Base-by-base conservation (phyloP, 2,329 filamentous ascomycete species). In the Cladophialophora yegresii region DNA sequence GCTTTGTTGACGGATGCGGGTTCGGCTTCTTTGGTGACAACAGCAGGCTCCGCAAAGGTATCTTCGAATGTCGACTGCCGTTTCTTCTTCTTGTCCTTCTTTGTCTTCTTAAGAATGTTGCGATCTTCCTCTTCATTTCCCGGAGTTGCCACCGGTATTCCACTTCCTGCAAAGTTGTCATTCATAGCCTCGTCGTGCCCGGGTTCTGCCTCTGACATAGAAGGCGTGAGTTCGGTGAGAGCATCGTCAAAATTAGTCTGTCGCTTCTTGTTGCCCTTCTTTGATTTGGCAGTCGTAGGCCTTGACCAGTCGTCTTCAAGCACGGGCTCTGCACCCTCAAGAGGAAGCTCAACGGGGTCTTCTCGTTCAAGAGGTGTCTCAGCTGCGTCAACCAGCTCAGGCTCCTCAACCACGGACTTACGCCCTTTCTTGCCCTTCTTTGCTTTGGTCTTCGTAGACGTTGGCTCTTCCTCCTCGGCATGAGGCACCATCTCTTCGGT, bases 211-310 rank as follows among this genome's bases (percentile, higher is more conserved):
- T 43, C 13, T 43, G 36, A 6, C 36, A 13, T 40, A n/a, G 16
- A 13, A 7, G 13, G 13, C 16, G 16, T n/a, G 6, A 6, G 16
- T 20, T 43, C 36, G 16, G 16, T 6, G 8, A n/a, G 8, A 43
- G 16, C 36, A 8, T 43, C 36, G 8, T 20, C 36, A 3, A 43
- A 43, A 20, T 13, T 20, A 43, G 36, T 3, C 3, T 20, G 36
- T 43, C n/a, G 36, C 36, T 61, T 63, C 55, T 54, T 63, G 28
- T 56, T 50, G 33, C 66, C 51, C 12, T 62, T 50, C 43, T 59
- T 63, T 64, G 75, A 73, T 63, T 75, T 72, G 64, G 73, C 75
- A 61, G 75, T 72, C 13, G n/a, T 28, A 20, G 30, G 26, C 54
- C 4, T 47, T 22, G 30, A 32, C 47, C 28, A 36, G 13, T 54